Conservation (phyloP, 208 protist species). For the Leishmania aethiopica region DNA sequence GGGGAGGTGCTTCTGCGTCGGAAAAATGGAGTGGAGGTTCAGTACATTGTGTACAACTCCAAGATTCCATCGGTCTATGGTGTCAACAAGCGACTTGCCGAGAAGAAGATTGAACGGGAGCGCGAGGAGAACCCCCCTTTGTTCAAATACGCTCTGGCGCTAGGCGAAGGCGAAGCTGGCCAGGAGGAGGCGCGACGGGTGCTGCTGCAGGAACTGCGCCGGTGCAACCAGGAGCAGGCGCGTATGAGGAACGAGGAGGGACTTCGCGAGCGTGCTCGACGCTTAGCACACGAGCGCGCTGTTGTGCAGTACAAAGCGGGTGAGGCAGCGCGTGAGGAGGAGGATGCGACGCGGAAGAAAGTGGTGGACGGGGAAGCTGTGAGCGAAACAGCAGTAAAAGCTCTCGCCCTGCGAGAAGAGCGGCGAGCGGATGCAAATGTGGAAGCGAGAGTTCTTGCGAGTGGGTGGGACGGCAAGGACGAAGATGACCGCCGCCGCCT, state of each 20-base stretch:
- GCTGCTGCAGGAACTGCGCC: constrained; percentile 48
- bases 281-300: constrained; percentile 19
- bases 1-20: constrained; percentile 54
- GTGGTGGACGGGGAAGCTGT: constrained; percentile 19
- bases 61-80: constrained; percentile 64
- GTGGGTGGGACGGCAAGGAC: constrained; percentile 12
- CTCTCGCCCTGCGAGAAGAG: background rate
- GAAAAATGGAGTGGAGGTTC: constrained; percentile 38
- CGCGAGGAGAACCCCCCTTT: background rate
- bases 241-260: constrained; percentile 48
- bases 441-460: background rate
- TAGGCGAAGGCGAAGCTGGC: constrained; percentile 16
- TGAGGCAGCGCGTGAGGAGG: constrained; percentile 13
- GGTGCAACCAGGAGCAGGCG: constrained; percentile 58
- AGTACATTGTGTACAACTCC: constrained; percentile 76
- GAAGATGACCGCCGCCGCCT: constrained; percentile 21
- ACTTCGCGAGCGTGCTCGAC: constrained; percentile 16
- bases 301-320: constrained; percentile 21
- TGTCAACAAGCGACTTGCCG: constrained; percentile 65
- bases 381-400: constrained; percentile 16
- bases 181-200: constrained; percentile 31
- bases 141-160: background rate
- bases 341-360: constrained; percentile 10
- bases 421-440: background rate
- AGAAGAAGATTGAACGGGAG: constrained; percentile 28